phyloP scores from a whole-genome alignment of 805 yeast genomes.

The Wickerhamomyces chambardii region DNA sequence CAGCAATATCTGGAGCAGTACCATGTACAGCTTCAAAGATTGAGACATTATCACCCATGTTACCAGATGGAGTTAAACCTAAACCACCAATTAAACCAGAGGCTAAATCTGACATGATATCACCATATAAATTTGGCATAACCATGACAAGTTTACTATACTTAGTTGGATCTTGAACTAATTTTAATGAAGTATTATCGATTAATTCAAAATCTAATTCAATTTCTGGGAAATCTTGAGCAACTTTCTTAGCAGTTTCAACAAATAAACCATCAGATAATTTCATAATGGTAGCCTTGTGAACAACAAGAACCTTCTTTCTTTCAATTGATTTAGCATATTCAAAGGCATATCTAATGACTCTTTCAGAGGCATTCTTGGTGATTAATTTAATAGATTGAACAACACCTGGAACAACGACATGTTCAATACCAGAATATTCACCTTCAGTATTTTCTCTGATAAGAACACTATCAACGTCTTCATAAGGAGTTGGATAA shows the following conservation, averaged over 20 bases:
- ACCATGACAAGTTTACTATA: slow-evolving; percentile 86
- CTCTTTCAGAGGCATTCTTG: slow-evolving; percentile 92
- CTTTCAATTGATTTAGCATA: slow-evolving; percentile 85
- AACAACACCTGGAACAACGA: slow-evolving; percentile 96
- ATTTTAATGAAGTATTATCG: slow-evolving; percentile 90
- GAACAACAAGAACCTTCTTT: slow-evolving; percentile 88
- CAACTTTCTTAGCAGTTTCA: slow-evolving; percentile 81
- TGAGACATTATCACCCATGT: slow-evolving; percentile 97
- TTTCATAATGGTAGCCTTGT: slow-evolving; percentile 98
- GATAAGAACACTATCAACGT: slow-evolving; percentile 91
- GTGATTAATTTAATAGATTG: slow-evolving; percentile 97
- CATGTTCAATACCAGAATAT: slow-evolving; percentile 98
- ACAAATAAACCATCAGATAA: slow-evolving; percentile 96
- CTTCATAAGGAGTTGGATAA: slow-evolving; percentile 70
- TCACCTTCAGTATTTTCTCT: slow-evolving; percentile 99
- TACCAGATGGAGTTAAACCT: slow-evolving; percentile 98
- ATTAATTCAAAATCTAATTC: slow-evolving; percentile 77
- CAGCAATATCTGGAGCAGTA: slow-evolving; percentile 99
- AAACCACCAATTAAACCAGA: slow-evolving; percentile 98
- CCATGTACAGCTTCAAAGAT: slow-evolving; percentile 99
- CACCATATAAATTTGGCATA: slow-evolving; percentile 99
- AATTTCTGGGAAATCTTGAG: slow-evolving; percentile 88
- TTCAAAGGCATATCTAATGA: slow-evolving; percentile 94
- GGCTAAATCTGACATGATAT: slow-evolving; percentile 95
- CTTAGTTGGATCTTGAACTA: slow-evolving; percentile 79